phyloP scores from a whole-genome alignment of 768 basidiomycete genomes.

The Macrolepiota dolichaula region DNA sequence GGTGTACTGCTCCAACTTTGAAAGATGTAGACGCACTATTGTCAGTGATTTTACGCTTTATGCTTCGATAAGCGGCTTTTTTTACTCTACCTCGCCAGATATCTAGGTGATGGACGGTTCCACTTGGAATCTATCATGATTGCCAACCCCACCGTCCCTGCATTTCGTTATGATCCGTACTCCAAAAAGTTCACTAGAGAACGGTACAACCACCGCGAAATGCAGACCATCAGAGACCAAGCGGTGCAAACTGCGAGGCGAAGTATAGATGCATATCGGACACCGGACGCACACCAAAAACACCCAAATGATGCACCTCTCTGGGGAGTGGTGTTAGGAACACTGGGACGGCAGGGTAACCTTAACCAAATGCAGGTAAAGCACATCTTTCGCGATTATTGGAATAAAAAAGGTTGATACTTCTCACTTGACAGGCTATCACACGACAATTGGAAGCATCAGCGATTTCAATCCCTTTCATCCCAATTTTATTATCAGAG shows the following conservation, averaged over 20 bases:
- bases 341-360: slow-evolving; percentile 92
- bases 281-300: slow-evolving; percentile 8
- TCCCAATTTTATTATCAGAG: slow-evolving; percentile 93
- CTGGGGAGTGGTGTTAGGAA: slow-evolving; percentile 95
- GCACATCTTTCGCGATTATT: not conserved
- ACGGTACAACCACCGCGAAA: slow-evolving; percentile 84
- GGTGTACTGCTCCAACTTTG: slow-evolving; percentile 90
- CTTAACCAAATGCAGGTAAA: slow-evolving; percentile 78
- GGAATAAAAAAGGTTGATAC: not conserved
- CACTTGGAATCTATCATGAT: slow-evolving; percentile 99
- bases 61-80: not conserved
- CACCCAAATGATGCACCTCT: slow-evolving; percentile 25
- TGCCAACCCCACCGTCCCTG: slow-evolving; percentile 92
- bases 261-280: slow-evolving; percentile 44
- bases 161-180: slow-evolving; percentile 98
- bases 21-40: slow-evolving; percentile 82
- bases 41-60: slow-evolving; percentile 43
- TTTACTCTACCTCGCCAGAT: slow-evolving; percentile 44
- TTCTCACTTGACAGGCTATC: slow-evolving; percentile 50
- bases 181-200: slow-evolving; percentile 96
- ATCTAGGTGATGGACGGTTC: slow-evolving; percentile 97
- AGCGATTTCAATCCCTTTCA: slow-evolving; percentile 59
- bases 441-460: slow-evolving; percentile 63
- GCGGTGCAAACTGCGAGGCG: slow-evolving; percentile 74
- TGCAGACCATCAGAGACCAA: slow-evolving; percentile 70